Conservation (phyloP, 2,329 filamentous ascomycete genomes). For the Cercospora sp. region DNA sequence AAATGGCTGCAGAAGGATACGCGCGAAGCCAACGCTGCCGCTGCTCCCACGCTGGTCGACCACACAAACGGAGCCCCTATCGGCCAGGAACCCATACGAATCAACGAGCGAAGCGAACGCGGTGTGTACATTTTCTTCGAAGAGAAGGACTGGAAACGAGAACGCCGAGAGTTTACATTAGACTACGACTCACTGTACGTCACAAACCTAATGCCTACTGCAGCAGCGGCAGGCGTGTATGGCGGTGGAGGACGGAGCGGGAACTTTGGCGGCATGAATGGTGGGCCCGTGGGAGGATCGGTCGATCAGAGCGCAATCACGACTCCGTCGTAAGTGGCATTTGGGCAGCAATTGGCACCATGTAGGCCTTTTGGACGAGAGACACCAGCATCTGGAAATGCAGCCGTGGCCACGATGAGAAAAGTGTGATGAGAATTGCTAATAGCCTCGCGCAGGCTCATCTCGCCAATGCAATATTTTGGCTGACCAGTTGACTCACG, state of each 20-base stretch:
- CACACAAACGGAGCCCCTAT: constrained; percentile 31
- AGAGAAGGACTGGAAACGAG: constrained; percentile 53
- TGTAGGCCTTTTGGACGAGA: constrained; percentile 10
- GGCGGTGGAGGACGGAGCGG: background rate
- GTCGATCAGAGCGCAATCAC: constrained; percentile 10
- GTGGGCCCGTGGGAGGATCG: constrained; percentile 7
- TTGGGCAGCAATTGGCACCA: background rate
- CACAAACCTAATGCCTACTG: background rate
- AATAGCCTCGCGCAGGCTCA: background rate
- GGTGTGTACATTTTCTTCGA: constrained; percentile 59
- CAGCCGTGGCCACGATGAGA: background rate
- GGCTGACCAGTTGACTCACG: background rate
- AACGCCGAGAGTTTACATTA: constrained; percentile 54
- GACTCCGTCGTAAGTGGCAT: constrained; percentile 2
- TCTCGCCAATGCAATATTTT: background rate
- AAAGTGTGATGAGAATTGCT: background rate
- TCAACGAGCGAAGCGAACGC: constrained; percentile 51
- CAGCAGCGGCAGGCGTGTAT: constrained; percentile 1
- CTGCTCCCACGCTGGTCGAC: constrained; percentile 37
- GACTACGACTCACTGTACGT: constrained; percentile 45
- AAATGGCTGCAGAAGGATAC: constrained; percentile 59
- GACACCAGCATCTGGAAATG: constrained; percentile 4
- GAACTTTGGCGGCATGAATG: constrained; percentile 9
- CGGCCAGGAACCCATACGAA: constrained; percentile 42
- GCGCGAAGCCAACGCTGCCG: constrained; percentile 36